A percentile compares a stretch with the other conserved stretches of the same genome.
phyloP scores from a whole-genome alignment of 768 basidiomycete genomes.

The Phylloporus sp. region DNA sequence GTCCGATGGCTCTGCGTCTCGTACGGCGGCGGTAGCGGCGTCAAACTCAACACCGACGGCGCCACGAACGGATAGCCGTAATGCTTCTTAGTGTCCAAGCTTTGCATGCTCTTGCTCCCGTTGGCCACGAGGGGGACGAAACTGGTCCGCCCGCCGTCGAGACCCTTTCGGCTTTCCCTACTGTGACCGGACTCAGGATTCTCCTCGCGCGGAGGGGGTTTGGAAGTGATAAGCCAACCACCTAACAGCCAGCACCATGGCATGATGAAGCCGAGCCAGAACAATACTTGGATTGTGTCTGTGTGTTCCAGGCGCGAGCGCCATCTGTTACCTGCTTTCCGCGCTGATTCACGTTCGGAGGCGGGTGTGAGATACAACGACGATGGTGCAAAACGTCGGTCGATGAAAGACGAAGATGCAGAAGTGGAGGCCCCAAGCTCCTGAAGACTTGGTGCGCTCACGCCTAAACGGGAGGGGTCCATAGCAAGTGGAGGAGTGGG shows the following conservation, averaged over 20 bases:
- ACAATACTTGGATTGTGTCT: conserved; percentile 52
- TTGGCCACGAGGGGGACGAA: conserved; percentile 30
- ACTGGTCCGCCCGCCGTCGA: conserved; percentile 42
- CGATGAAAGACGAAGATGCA: conserved; percentile 49
- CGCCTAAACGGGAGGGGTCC: conserved; percentile 10
- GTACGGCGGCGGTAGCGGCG: conserved; percentile 25
- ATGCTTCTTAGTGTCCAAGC: conserved; percentile 42
- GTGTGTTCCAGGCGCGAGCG: conserved; percentile 2
- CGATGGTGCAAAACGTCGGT: conserved; percentile 48
- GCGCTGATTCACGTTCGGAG: conserved; percentile 32
- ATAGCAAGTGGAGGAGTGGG: conserved; percentile 4
- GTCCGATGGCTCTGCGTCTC: conserved; percentile 18
- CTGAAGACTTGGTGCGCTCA: conserved; percentile 26
- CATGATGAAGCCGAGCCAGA: conserved; percentile 70
- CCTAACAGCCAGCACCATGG: conserved; percentile 77
- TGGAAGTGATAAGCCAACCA: conserved; percentile 55
- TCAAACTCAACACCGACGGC: conserved; percentile 39
- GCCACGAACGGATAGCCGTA: conserved; percentile 59
- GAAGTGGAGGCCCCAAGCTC: conserved; percentile 28
- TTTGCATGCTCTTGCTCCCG: conserved; percentile 41
- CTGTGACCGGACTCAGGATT: not conserved
- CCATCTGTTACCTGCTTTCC: conserved; percentile 15
- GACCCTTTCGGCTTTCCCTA: conserved; percentile 19
- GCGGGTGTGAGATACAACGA: conserved; percentile 33
- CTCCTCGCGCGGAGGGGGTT: conserved; percentile 14